Evolutionary conservation across 352 stramenopile genomes (phyloP), one percentile per base, ranked within the genome.

Genomic region (Pythium pyrilobum): DNA sequence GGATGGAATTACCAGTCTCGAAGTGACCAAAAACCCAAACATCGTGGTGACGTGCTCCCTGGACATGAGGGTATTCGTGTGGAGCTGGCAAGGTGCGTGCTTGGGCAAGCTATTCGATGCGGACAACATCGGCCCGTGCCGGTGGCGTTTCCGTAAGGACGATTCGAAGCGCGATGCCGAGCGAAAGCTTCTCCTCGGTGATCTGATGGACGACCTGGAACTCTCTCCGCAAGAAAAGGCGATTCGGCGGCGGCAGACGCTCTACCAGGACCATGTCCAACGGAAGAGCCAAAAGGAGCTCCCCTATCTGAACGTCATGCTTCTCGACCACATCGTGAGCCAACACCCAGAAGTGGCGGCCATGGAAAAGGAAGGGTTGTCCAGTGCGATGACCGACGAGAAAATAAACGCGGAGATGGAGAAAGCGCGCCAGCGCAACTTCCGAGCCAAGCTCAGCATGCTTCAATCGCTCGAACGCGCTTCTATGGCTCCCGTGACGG

Each of bases 31-130:
- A 15, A 64, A 85, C 27, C 80, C 80, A 2, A 76, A 87, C 28
- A 74, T 90, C 32, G 18, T 88, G 1, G 50, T 87, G 8, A 88
- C 77, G 0, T 87, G 77, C 49, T 65, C 63, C 6, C 48, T 87
- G 37, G 80, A 90, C 46, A 85, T 82, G 67, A 62, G 66, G 3
- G 74, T 90, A 4, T 87, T 77, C 46, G 63, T 90, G 5, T 90
- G 77, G 80, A 71, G 75, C 36, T 90, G 80, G 80, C 53, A 81
- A 24, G 77, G 77, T 1, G 32, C 28, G n/a, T 83, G 70, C 27
- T 44, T 88, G 0, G 80, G 80, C 1, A 85, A 84, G 34, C 52
- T 88, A 2, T 88, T 87, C 52, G 78, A 85, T 15, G 64, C 69
- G 0, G 80, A 90, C 25, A 85, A 81, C 21, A 52, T 72, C 9